Evolutionary conservation across 495 filamentous ascomycete species (phyloP).

Genomic region (Geoglossum glabrum): DNA sequence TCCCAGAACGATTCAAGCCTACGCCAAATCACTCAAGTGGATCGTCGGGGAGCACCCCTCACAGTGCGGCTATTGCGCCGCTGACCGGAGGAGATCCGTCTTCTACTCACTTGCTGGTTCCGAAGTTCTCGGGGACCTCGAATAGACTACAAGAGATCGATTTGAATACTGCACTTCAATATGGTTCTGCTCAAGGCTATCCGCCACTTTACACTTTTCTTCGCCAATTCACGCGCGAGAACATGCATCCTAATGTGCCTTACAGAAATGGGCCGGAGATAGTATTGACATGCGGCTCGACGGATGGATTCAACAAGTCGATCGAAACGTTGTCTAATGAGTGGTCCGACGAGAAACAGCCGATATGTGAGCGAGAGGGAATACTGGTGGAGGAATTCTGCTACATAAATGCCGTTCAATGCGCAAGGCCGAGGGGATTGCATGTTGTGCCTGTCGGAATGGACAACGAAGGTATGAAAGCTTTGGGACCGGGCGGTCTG

Average conservation of each 20-base stretch:
- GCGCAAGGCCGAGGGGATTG: conserved; percentile 45
- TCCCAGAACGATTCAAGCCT: conserved; percentile 49
- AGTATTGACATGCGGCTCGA: conserved; percentile 55
- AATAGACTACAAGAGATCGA: conserved; percentile 52
- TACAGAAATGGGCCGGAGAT: conserved; percentile 60
- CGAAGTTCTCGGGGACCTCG: conserved; percentile 34
- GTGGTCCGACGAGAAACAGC: conserved; percentile 49
- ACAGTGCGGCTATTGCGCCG: conserved; percentile 12
- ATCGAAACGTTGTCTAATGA: conserved; percentile 50
- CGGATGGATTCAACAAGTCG: conserved; percentile 65
- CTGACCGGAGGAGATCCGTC: conserved; percentile 11
- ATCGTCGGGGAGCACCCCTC: conserved; percentile 14
- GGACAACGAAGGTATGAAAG: conserved; percentile 57
- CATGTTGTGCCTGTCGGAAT: conserved; percentile 51
- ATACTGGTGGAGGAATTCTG: not conserved
- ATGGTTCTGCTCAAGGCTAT: conserved; percentile 60
- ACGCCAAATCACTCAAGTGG: conserved; percentile 35
- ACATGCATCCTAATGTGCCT: conserved; percentile 63
- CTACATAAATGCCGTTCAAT: conserved; percentile 53
- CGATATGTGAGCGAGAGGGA: conserved; percentile 33
- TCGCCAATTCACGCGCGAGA: conserved; percentile 51
- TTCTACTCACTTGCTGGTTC: conserved; percentile 41
- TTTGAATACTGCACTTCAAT: conserved; percentile 64
- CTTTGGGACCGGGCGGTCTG: conserved; percentile 45
- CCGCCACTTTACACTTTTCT: conserved; percentile 55